Evolutionary conservation across 2,329 filamentous ascomycete genomes (phyloP), one percentile per base, ranked within the genome.

Genomic region (Lachnellula arida): DNA sequence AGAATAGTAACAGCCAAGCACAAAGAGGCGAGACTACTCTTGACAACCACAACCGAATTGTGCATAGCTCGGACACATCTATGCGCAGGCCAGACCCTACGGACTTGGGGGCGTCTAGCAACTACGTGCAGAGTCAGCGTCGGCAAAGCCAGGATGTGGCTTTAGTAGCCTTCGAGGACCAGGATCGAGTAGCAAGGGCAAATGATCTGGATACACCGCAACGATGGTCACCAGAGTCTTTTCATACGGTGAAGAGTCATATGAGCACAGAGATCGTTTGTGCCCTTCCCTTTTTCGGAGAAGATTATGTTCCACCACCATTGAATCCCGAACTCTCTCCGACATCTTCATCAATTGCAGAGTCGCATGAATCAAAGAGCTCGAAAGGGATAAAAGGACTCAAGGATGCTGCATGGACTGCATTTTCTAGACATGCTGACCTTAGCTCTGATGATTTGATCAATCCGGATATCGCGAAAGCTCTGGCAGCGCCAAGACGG

Each of bases 91-190:
- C 8, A 42, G 37, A 17, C 46, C 47, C 22, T 23, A 25, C 22
- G 42, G 37, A 37, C 19, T 49, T 19, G 22, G 19, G 25, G 55
- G 46, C 11, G 42, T 39, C 17, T 37, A 19, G 28, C 15, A 25
- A 57, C 22, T 60, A 57, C 54, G 54, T 59, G n/a, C 44, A 51
- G 25, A 52, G 54, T 42, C 55, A 59, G 35, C 58, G 56, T 1
- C 47, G 50, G 32, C 56, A 61, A 34, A 60, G 56, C 22, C 44
- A 48, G 32, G 58, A 58, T 12, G 39, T 51, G 37, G 51, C 53
- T 19, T 22, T 54, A 11, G 47, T 47, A 28, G 54, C 51, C 5
- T 54, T 52, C 23, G 49, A 57, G 46, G 57, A 61, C 19, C 51
- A 58, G 14, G 17, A 53, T 48, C 54, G 47, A 23, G 49, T 55